Base-by-base conservation (phyloP, 371 early-diverging fungal genomes). In the Mucor sp. region DNA sequence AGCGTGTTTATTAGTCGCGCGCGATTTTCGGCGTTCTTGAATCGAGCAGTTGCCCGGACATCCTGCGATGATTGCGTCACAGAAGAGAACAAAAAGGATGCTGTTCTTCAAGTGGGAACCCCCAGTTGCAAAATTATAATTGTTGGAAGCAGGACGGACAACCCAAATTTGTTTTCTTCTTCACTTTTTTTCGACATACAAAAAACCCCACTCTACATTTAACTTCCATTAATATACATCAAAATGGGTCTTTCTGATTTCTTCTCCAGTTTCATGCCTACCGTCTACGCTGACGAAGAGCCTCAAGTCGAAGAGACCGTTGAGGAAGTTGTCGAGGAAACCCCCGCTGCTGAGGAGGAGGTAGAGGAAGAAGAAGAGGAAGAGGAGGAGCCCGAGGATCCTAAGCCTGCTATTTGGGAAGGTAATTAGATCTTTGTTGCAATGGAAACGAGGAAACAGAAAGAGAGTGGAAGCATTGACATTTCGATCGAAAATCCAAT, bases 191-290 rank as follows among this genome's bases (percentile, higher is more conserved):
- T 50, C 27, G 17, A 33, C 37, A 32, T 25, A 37, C 19, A 57
- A 55, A 62, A 60, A 59, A 48, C 67, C 71, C 67, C 60, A 67
- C 67, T 67, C 71, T 70, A 37, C 41, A 53, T 28, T 60, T 58
- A 39, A 47, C 21, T 61, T 63, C 60, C 53, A 60, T 60, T 61
- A 61, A 57, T 65, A 28, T 58, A 56, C 30, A 58, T 21, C 27
- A 71, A 65, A 53, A 83, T 83, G 83, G 83, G 81, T 71, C 76
- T 83, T 65, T 60, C 78, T 70, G 83, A 83, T 65, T 73, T 83
- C 71, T 79, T 83, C 63, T 74, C 83, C 58, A 80, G 65, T 71
- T 67, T 83, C 68, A 75, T 83, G 50, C 83, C 83, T 66, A 83
- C 83, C 58, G 79, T 78, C 56, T 82, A 75, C 60, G 83, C 83